These are phyloP conservation scores for Musa balbisiana DNA, from an alignment of 202 grass and related monocot species.

Conservation along the genomic window DNA sequence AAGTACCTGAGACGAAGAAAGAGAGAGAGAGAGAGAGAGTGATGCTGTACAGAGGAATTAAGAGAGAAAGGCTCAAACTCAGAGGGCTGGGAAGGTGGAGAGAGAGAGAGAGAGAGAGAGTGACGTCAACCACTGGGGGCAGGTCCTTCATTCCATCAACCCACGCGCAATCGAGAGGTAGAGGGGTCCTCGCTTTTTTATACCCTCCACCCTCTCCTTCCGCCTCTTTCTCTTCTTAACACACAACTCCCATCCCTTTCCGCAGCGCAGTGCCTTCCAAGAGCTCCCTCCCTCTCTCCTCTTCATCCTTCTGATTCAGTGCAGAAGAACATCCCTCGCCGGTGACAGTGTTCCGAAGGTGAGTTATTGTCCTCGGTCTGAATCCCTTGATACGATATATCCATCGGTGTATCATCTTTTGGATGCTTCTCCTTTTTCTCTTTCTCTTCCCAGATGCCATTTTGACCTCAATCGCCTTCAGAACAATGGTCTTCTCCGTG, in stretches of 20 bases:
- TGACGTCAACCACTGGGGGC: conserved; percentile 26
- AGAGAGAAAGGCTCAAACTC: neutral
- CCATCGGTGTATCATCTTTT: too few relatives aligned
- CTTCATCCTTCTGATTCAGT: neutral
- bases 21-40: neutral
- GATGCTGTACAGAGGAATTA: neutral
- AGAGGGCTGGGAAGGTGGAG: too few relatives aligned
- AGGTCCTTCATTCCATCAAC: conserved; percentile 34
- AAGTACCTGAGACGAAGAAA: neutral
- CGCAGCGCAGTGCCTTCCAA: neutral
- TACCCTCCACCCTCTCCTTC: conserved; percentile 27
- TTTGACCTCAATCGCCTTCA: too few relatives aligned
- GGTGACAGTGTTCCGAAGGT: neutral
- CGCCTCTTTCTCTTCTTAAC: conserved; percentile 25
- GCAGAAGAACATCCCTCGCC: neutral
- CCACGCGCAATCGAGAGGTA: conserved; percentile 33
- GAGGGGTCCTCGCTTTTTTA: conserved; percentile 26
- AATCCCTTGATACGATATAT: too few relatives aligned
- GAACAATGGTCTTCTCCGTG: too few relatives aligned
- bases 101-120: neutral
- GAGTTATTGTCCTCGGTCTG: neutral
- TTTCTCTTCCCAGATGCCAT: too few relatives aligned
- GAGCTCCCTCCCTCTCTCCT: neutral
- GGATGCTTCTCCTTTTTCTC: too few relatives aligned
- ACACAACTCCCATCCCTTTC: neutral